Percentiles rank a stretch among this genome's conserved stretches.
Evolutionary conservation across 1,284 basidiomycete genomes (phyloP).

Genomic region (Moniliophthora roreri): DNA sequence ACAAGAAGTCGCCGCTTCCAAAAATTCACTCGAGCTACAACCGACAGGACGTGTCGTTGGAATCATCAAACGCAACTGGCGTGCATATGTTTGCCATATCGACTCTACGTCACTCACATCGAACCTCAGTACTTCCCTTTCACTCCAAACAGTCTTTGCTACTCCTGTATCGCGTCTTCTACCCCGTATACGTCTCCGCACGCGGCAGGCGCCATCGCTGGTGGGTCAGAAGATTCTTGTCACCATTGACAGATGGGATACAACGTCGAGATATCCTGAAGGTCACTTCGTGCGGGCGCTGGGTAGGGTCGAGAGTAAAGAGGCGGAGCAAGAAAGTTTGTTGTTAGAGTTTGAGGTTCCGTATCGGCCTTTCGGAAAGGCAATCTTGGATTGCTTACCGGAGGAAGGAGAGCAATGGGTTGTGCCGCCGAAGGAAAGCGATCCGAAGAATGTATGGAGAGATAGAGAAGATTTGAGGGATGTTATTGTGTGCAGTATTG

Average conservation of each 20-base stretch:
- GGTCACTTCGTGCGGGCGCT: conserved; percentile 96
- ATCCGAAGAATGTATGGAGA: conserved; percentile 66
- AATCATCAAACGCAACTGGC: conserved; percentile 93
- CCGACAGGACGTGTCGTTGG: conserved; percentile 94
- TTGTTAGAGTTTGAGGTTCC: conserved; percentile 96
- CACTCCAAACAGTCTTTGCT: conserved; percentile 92
- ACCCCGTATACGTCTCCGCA: conserved; percentile 92
- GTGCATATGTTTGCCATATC: conserved; percentile 95
- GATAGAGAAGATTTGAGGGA: conserved; percentile 89
- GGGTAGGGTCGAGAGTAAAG: conserved; percentile 91
- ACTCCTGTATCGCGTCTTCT: conserved; percentile 91
- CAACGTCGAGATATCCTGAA: conserved; percentile 89
- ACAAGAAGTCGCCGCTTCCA: conserved; percentile 38
- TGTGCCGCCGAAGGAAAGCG: conserved; percentile 76
- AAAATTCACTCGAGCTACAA: conserved; percentile 55
- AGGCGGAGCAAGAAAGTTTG: conserved; percentile 94
- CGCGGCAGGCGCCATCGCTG: conserved; percentile 88
- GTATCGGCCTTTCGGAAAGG: conserved; percentile 94
- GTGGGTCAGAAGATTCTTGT: conserved; percentile 96
- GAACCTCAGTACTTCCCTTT: conserved; percentile 76
- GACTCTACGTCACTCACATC: conserved; percentile 87
- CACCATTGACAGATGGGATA: conserved; percentile 91
- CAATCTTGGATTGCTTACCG: conserved; percentile 92
- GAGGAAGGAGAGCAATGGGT: conserved; percentile 90
- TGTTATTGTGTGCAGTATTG: conserved; percentile 93